Evolutionary conservation across 306 rosid species (phyloP).

Genomic region (Glycyrrhiza uralensis): DNA sequence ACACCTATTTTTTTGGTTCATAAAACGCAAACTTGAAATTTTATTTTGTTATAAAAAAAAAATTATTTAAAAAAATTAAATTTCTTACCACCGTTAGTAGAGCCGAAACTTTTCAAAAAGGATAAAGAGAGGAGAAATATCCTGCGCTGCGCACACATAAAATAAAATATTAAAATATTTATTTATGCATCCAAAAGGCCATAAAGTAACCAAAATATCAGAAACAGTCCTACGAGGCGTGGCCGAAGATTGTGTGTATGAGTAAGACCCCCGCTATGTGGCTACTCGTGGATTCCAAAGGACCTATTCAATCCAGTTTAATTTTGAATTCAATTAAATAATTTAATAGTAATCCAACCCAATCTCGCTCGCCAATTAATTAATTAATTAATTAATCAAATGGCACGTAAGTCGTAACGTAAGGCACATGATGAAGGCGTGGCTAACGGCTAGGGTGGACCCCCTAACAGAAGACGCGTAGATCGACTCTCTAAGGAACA

Average conservation of each 20-base stretch:
- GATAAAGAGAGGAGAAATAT: not conserved
- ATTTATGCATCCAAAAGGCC: not conserved
- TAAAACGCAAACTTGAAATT: too few species aligned
- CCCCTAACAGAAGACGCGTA: conserved; percentile 47
- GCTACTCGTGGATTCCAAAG: conserved; percentile 57
- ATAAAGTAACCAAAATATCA: conserved; percentile 11
- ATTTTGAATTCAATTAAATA: not conserved
- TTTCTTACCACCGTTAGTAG: too few species aligned
- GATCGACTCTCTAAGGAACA: conserved; percentile 31
- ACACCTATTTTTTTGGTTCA: too few species aligned
- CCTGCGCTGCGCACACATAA: not conserved
- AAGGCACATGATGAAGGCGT: conserved; percentile 49
- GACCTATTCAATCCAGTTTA: conserved; percentile 40
- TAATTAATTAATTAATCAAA: conserved; percentile 26
- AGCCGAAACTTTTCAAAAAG: too few species aligned
- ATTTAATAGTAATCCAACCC: not conserved
- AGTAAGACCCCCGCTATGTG: not conserved
- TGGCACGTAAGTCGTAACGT: conserved; percentile 55
- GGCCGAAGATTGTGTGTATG: not conserved
- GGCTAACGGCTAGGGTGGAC: conserved; percentile 45
- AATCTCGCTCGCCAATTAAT: not conserved
- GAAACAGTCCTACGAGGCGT: conserved; percentile 18
- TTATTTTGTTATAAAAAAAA: too few species aligned
- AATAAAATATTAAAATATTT: not conserved
- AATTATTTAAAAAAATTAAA: too few species aligned